Base-by-base conservation (phyloP, 805 yeast species). In the Myxozyma monticola region DNA sequence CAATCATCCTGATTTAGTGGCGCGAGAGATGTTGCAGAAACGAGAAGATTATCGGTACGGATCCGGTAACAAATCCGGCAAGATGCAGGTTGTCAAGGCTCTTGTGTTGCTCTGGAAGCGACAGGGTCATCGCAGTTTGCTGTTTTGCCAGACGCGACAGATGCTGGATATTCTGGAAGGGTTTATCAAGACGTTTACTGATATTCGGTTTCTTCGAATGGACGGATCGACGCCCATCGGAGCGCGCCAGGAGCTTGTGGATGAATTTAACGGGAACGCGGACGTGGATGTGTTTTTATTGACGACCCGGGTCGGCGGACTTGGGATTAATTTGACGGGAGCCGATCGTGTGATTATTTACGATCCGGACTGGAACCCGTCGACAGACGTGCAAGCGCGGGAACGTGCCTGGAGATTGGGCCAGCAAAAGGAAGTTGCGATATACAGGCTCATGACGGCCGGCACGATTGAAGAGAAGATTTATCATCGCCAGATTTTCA, bases 321-420 rank as follows among this genome's bases (percentile, higher is more conserved):
- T 93, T 34, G 99, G 99, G 18, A 87, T 91, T 1, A 91, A 91
- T 66, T 67, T 91, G 39, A 91, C 96, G 0, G 98, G 98, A 2
- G 98, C 99, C 0, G 89, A 89, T 59, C 71, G 98, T 38, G 96
- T 91, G 10, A 88, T 91, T 20, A 91, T 91, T 14, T 91, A 78
- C 65, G 99, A 91, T 63, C 99, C 99, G 0, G 98, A 93, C 68
- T 91, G 99, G 99, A 91, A 91, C 63, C 99, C 99, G 0, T 88
- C 96, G 0, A 93, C 98, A 0, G 99, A 91, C 71, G 76, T 90
- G 52, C 99, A 91, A 68, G 99, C 99, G 0, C 75, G 98, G 52
- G 99, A 91, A 66, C 71, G 99, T 42, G 97, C 98, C 0, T 93
- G 98, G 98, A 75, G 99, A 57, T 74, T 91, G 56, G 99, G 99